These are phyloP conservation scores for Candida manassasensis DNA, from an alignment of 805 yeast species.

Conservation along the genomic window DNA sequence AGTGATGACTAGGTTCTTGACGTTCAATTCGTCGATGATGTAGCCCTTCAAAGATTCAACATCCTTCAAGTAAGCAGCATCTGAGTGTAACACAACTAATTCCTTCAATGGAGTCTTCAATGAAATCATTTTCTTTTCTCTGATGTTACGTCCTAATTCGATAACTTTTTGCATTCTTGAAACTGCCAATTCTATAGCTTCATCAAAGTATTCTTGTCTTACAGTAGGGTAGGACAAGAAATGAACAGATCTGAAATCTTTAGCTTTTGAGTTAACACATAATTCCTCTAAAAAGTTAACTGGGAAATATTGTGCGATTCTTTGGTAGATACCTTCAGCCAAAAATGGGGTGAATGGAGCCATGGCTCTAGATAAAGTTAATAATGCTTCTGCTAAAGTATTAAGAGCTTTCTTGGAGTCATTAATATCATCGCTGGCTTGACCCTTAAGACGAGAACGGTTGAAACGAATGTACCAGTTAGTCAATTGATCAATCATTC, in stretches of 20 bases:
- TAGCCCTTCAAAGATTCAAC: slow-evolving; percentile 72
- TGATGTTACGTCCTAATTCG: slow-evolving; percentile 91
- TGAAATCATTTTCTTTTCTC: slow-evolving; percentile 93
- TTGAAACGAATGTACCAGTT: slow-evolving; percentile 99
- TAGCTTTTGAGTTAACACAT: slow-evolving; percentile 37
- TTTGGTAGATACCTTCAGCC: slow-evolving; percentile 83
- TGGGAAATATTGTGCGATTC: slow-evolving; percentile 59
- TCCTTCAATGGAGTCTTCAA: slow-evolving; percentile 91
- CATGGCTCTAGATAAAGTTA: slow-evolving; percentile 89
- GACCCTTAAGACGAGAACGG: slow-evolving; percentile 95
- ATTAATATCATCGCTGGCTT: slow-evolving; percentile 64
- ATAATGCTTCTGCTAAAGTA: slow-evolving; percentile 84
- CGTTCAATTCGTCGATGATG: slow-evolving; percentile 86
- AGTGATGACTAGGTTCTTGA: slow-evolving; percentile 82
- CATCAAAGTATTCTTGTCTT: slow-evolving; percentile 75
- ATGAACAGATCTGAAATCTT: slow-evolving; percentile 82
- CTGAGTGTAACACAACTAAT: slow-evolving; percentile 81
- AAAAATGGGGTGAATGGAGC: slow-evolving; percentile 98
- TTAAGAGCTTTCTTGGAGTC: slow-evolving; percentile 87
- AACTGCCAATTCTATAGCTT: slow-evolving; percentile 80
- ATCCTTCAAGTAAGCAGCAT: slow-evolving; percentile 68
- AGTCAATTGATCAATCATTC: slow-evolving; percentile 88
- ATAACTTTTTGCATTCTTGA: slow-evolving; percentile 95
- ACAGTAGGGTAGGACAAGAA: slow-evolving; percentile 88
- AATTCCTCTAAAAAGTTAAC: slow-evolving; percentile 47